Percentiles rank a stretch among this genome's conserved stretches.
These are phyloP conservation scores for Oryza glumipatula DNA, from an alignment of 176 grass and related monocot species.

Conservation along the genomic window DNA sequence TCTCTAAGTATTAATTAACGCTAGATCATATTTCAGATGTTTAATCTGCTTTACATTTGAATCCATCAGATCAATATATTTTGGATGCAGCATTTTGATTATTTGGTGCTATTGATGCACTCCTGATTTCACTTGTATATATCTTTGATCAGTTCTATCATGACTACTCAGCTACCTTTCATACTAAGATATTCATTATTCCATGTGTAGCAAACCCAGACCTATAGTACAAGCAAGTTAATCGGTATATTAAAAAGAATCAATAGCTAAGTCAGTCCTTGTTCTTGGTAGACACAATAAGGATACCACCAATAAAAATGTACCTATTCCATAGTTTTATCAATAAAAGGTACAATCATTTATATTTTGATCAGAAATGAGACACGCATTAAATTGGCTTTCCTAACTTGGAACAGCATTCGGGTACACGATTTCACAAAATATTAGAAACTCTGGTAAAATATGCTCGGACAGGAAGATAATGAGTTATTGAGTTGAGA, in stretches of 20 bases:
- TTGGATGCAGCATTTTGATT: constrained; percentile 10
- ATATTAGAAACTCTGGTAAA: background rate
- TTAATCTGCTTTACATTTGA: constrained; percentile 8
- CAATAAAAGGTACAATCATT: constrained; percentile 1
- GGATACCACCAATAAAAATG: constrained; percentile 16
- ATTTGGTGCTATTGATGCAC: background rate
- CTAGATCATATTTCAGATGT: background rate
- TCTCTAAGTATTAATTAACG: background rate
- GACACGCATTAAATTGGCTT: background rate
- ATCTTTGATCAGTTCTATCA: constrained; percentile 9
- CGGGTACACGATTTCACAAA: background rate
- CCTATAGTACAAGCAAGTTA: background rate
- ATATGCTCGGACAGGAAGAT: background rate
- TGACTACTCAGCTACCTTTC: background rate
- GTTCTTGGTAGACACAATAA: constrained; percentile 26
- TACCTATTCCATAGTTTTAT: constrained; percentile 14
- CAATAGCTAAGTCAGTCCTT: background rate
- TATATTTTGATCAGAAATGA: constrained; percentile 3
- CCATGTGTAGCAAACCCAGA: background rate
- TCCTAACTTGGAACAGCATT: constrained; percentile 17
- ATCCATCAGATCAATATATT: background rate
- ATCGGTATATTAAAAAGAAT: constrained; percentile 6
- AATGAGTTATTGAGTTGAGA: constrained; percentile 41
- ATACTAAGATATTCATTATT: background rate
- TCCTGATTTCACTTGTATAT: constrained; percentile 3